Evolutionary conservation across 768 basidiomycete species (phyloP).

Genomic region (Tylopilus intermedius): DNA sequence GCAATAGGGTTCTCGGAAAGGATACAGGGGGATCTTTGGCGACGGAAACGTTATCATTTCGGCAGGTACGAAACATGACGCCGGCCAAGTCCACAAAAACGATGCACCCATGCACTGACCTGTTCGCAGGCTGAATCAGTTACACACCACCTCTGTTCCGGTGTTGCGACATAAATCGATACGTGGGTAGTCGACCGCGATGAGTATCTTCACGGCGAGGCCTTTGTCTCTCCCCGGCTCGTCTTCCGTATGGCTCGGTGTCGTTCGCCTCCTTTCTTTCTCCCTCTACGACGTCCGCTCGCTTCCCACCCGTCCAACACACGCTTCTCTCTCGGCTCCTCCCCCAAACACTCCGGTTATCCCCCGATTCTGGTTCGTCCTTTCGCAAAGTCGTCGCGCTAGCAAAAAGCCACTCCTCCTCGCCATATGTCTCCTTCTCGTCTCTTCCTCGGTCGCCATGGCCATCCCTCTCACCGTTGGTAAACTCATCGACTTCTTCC

Average conservation of each 20-base stretch:
- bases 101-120: not conserved
- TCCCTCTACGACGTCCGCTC: slow-evolving; percentile 10
- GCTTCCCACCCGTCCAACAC: slow-evolving; percentile 7
- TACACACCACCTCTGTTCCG: slow-evolving; percentile 65
- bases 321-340: slow-evolving; percentile 26
- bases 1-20: slow-evolving; percentile 65
- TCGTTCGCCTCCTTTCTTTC: not conserved
- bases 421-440: slow-evolving; percentile 74
- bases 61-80: slow-evolving; percentile 74
- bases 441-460: slow-evolving; percentile 90
- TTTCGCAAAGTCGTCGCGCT: slow-evolving; percentile 72
- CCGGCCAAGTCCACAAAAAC: slow-evolving; percentile 40
- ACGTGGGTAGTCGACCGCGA: slow-evolving; percentile 41
- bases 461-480: slow-evolving; percentile 91
- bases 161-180: slow-evolving; percentile 75
- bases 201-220: not conserved
- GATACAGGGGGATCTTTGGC: slow-evolving; percentile 69
- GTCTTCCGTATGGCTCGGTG: not conserved
- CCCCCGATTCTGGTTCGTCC: slow-evolving; percentile 50
- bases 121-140: slow-evolving; percentile 76
- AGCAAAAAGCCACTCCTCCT: slow-evolving; percentile 64
- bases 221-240: not conserved
- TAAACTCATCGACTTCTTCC: slow-evolving; percentile 91
- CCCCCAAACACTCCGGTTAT: slow-evolving; percentile 31
- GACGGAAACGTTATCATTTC: slow-evolving; percentile 80